Evolutionary conservation across 192 early-diverging fungal species (phyloP), one percentile per base, ranked within the genome.

Genomic region (Linnemannia zychae): DNA sequence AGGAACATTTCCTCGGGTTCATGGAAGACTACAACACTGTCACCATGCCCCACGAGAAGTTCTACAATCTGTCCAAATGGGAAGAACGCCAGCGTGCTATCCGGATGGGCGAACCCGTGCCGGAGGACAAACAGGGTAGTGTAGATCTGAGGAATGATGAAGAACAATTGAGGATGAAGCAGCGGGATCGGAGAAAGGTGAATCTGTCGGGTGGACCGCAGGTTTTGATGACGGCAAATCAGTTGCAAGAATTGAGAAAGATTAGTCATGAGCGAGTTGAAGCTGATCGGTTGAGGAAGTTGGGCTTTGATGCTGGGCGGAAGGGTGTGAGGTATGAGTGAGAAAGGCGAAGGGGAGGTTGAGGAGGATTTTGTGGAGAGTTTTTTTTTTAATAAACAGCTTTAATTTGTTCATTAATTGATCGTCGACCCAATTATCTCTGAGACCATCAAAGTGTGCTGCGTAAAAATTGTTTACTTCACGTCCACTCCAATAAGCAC

Each of bases 21-120:
- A 91, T 92, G 89, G 92, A 92, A 78, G 92, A 92, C 71, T 92
- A 88, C 74, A 92, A 92, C 47, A 92, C 92, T 5, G 92, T 90
- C 15, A 92, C 92, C 0, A 90, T 92, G 88, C 88, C 92, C 7
- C 92, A 92, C 81, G 89, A 90, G 77, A 92, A 92, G 80, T 92
- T 87, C 48, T 92, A 92, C 67, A 79, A 90, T 37, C n/a, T 92
- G 4, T 20, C 66, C 18, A 82, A 91, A 82, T 90, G 91, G 89
- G 91, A 92, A 57, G 76, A 75, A 18, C 80, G 84, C 22, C 90
- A 91, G 49, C 74, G 78, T 9, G 86, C 88, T 0, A 80, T 90
- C 20, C 86, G 91, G 6, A 89, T 88, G 88, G 90, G 90, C 18
- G 88, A 89, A 67, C 76, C 78, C 20, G 18, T 86, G 1, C 77